Evolutionary conservation across 768 basidiomycete genomes (phyloP), one percentile per base, ranked within the genome.

Genomic region (Daedalea quercina): DNA sequence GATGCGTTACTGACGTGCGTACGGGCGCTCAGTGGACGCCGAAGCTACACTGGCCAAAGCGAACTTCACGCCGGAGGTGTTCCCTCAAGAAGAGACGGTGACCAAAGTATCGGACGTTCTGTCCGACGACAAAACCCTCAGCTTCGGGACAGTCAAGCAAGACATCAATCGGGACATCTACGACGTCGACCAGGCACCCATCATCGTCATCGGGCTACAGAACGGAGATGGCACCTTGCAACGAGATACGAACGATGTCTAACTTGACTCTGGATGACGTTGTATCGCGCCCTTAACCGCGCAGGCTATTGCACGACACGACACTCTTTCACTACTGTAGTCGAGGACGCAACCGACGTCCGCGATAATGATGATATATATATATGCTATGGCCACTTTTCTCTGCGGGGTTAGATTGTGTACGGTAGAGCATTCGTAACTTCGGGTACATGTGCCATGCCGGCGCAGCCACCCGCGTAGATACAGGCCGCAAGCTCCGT

Each of bases 401-500:
- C 28, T 6, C 11, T 6, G 6, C 11, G 11, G 6, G 28, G 6
- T 31, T 43, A 51, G 3, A 56, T 50, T 31, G 47, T 33, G 53
- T 66, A 65, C 8, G 64, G 63, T 19, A 47, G 50, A 22, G 61
- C 54, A 37, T 61, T 59, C 51, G 41, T 47, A 34, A 65, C 54
- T 44, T 65, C 61, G 19, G 53, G 53, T 3, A 63, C 49, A n/a
- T 66, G 57, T 34, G 55, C 37, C 31, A 63, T 53, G 11, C 43
- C 44, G 13, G 43, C 23, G 31, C 57, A 63, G 25, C 25, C 54
- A 8, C 57, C 61, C 6, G 49, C 52, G 34, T 56, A 44, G 12
- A 70, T 60, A 46, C 69, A 70, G 26, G 53, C 37, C 24, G 60
- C 64, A n/a, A 70, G 53, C 6, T 54, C 48, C n/a, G 47, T 57